A percentile compares a stretch with the other conserved stretches of the same genome.
Conservation (phyloP, 495 filamentous ascomycete genomes). For the Penicillium silybi region DNA sequence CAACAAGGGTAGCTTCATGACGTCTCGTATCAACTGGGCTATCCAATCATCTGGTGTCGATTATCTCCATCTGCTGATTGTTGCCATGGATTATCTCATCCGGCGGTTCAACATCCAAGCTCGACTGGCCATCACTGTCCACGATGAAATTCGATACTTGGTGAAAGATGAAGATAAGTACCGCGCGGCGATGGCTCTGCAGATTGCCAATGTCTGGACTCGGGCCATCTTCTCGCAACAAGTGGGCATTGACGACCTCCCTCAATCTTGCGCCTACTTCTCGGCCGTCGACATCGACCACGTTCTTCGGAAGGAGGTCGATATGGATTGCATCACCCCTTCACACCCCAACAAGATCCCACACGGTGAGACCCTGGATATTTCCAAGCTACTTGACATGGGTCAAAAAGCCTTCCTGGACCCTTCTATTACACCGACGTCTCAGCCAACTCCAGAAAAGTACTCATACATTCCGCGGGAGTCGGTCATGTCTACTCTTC, state of each 20-base stretch:
- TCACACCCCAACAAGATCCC: constrained; percentile 75
- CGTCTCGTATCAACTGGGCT: constrained; percentile 97
- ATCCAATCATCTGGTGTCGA: constrained; percentile 97
- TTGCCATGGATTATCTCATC: constrained; percentile 90
- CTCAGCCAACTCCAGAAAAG: constrained; percentile 48
- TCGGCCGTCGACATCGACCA: constrained; percentile 91
- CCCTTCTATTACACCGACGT: constrained; percentile 50
- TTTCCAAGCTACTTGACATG: constrained; percentile 66
- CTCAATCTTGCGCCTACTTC: constrained; percentile 92
- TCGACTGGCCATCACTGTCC: constrained; percentile 87
- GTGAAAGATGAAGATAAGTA: constrained; percentile 85
- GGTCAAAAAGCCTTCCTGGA: constrained; percentile 62
- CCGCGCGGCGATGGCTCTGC: constrained; percentile 81
- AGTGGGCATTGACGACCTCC: constrained; percentile 91
- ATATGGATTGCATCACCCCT: constrained; percentile 95
- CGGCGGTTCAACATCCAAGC: constrained; percentile 80
- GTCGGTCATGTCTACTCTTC: constrained; percentile 74
- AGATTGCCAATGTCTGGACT: constrained; percentile 95
- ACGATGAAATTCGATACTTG: constrained; percentile 96
- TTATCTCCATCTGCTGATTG: constrained; percentile 91
- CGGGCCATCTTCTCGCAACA: constrained; percentile 95
- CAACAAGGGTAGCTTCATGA: constrained; percentile 88
- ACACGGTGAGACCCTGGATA: constrained; percentile 81
- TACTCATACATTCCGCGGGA: constrained; percentile 65
- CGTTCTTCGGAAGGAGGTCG: constrained; percentile 92